Conservation (phyloP, 495 filamentous ascomycete genomes). For the Penicillium silybi region DNA sequence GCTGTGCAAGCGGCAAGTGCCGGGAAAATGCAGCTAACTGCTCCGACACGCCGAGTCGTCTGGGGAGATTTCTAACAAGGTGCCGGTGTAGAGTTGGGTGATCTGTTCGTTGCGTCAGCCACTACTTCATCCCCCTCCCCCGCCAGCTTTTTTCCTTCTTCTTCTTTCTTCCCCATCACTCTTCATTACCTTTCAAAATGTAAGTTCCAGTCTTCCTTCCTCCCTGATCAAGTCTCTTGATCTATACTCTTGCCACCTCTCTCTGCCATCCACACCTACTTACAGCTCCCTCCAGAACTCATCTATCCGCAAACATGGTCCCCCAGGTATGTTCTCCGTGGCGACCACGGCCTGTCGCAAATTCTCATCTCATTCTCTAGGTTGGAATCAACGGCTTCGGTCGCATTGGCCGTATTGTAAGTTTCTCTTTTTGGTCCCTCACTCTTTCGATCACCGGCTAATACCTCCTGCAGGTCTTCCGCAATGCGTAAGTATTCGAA, state of each 20-base stretch:
- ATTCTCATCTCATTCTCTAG: slow-evolving; percentile 35
- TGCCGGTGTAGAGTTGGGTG: slow-evolving; percentile 18
- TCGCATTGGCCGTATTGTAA: slow-evolving; percentile 95
- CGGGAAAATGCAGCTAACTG: slow-evolving; percentile 22
- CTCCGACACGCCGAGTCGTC: background rate
- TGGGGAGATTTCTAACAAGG: background rate
- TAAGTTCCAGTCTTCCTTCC: slow-evolving; percentile 1
- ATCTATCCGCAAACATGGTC: slow-evolving; percentile 37
- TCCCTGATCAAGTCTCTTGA: slow-evolving; percentile 15
- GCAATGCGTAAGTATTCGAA: slow-evolving; percentile 61
- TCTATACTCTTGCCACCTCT: slow-evolving; percentile 9
- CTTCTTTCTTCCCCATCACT: slow-evolving; percentile 29
- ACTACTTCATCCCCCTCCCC: slow-evolving; percentile 28
- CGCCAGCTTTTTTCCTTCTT: slow-evolving; percentile 15
- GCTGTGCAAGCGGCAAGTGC: slow-evolving; percentile 31
- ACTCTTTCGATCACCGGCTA: slow-evolving; percentile 9
- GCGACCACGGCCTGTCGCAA: background rate
- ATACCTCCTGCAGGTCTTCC: slow-evolving; percentile 54
- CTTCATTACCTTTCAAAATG: slow-evolving; percentile 1
- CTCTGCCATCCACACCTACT: slow-evolving; percentile 4
- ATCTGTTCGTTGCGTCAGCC: slow-evolving; percentile 43
- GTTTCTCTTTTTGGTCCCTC: slow-evolving; percentile 15
- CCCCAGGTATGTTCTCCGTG: slow-evolving; percentile 31
- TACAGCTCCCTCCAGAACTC: slow-evolving; percentile 6
- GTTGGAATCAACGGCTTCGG: slow-evolving; percentile 99